These are phyloP conservation scores for Phytophthora citricola DNA, from an alignment of 352 stramenopile genomes.

Conservation along the genomic window DNA sequence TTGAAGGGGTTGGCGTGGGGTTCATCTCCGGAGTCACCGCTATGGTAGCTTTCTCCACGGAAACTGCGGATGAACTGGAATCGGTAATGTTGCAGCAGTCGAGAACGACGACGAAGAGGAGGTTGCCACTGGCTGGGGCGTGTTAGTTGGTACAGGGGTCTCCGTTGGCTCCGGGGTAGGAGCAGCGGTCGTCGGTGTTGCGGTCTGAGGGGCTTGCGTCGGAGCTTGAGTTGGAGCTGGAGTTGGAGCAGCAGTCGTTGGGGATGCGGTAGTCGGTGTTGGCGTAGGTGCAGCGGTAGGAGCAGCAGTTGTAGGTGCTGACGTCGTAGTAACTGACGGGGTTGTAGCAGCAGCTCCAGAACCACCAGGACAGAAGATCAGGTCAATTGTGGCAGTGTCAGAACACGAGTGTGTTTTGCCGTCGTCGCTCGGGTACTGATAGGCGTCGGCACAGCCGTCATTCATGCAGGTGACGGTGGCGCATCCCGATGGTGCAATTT, in stretches of 20 bases:
- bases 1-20: conserved; percentile 2
- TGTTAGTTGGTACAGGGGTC: conserved; percentile 16
- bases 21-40: conserved; percentile 11
- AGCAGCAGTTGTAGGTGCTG: conserved; percentile 10
- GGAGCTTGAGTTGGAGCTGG: not conserved
- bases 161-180: conserved; percentile 20
- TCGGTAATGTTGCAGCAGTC: conserved; percentile 7
- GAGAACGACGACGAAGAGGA: conserved; percentile 9
- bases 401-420: conserved; percentile 64
- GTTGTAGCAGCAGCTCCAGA: conserved; percentile 6
- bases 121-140: not conserved
- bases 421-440: conserved; percentile 60
- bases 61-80: conserved; percentile 22
- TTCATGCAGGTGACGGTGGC: conserved; percentile 44
- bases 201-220: conserved; percentile 1
- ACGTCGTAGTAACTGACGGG: conserved; percentile 5
- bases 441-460: conserved; percentile 58
- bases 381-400: conserved; percentile 45
- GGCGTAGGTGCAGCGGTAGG: conserved; percentile 11
- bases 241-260: conserved; percentile 7
- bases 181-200: conserved; percentile 6
- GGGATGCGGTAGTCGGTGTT: not conserved
- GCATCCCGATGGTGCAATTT: conserved; percentile 54
- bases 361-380: conserved; percentile 67
- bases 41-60: conserved; percentile 8